Evolutionary conservation across 1,284 basidiomycete genomes (phyloP), one percentile per base, ranked within the genome.

Genomic region (Trichosporon sp.): DNA sequence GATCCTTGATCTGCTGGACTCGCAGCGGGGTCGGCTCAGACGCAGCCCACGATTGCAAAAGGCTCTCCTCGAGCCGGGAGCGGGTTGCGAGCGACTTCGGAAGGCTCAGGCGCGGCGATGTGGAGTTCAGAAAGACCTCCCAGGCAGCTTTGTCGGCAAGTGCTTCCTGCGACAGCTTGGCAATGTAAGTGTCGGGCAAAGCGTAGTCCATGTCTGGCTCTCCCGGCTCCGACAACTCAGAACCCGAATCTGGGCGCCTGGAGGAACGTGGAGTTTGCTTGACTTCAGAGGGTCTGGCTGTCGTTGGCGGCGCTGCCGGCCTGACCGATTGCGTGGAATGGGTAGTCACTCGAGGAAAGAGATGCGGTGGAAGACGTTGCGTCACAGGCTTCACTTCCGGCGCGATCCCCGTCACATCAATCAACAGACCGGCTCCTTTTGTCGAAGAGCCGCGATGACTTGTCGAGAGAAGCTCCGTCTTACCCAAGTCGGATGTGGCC

Each of bases 31-130:
- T 34, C 6, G 60, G 59, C 56, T 64, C 59, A 27, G 44, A 33
- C n/a, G 11, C 16, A 5, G 16, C n/a, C 63, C 63, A 64, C 4
- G 59, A 64, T 13, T 21, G 11, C 36, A 64, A 33, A 11, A 64
- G 36, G 10, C 32, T 46, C 8, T 23, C 31, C 31, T 60, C 40
- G 9, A 64, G 59, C 27, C 16, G 25, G 2, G 49, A 31, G 16
- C n/a, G n/a, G 2, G 19, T 23, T 13, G 8, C 25, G 13, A 25
- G 29, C 13, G 14, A n/a, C 16, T 16, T 14, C 16, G 27, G 49
- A 16, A 54, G 9, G 49, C 49, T 13, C 25, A 31, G 27, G 27
- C 49, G 25, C 16, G 49, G 49, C 11, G 49, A 54, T 4, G 16
- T 16, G 25, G 14, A 54, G 49, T 14, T 54, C n/a, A n/a, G n/a